A percentile compares a stretch with the other conserved stretches of the same genome.
Evolutionary conservation across 2,329 filamentous ascomycete genomes (phyloP).

Genomic region (Pyricularia grisea): DNA sequence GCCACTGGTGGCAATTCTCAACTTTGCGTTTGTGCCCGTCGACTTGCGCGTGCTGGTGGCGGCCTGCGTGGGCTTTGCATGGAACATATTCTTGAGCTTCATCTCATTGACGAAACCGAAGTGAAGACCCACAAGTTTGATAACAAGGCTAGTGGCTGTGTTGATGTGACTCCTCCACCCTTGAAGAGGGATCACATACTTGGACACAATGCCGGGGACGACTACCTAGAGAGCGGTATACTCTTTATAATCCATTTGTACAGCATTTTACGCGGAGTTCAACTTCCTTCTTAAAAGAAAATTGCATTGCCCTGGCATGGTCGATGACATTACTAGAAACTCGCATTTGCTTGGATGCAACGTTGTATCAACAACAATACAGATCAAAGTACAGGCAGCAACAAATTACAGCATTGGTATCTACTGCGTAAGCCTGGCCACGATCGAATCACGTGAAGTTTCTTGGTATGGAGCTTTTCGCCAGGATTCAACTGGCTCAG

Average conservation of each 20-base stretch:
- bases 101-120: slow-evolving; percentile 1
- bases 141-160: not conserved
- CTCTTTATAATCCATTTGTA: not conserved
- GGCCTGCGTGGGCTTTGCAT: slow-evolving; percentile 16
- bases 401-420: not conserved
- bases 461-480: not conserved
- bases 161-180: not conserved
- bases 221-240: not conserved
- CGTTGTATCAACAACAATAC: not conserved
- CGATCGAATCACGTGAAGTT: not conserved
- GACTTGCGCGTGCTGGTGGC: slow-evolving; percentile 15
- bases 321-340: not conserved
- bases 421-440: not conserved
- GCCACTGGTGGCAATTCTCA: slow-evolving; percentile 15
- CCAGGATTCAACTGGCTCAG: not conserved
- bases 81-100: slow-evolving; percentile 15
- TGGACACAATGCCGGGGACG: not conserved
- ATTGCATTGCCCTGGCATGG: not conserved
- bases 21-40: slow-evolving; percentile 16
- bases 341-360: not conserved
- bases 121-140: not conserved
- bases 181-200: not conserved
- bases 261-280: not conserved
- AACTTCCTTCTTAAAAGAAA: not conserved
- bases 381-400: not conserved